Percentiles rank a stretch among this genome's conserved stretches.
Evolutionary conservation across 495 filamentous ascomycete genomes (phyloP).

Genomic region (Durotheca rogersii): DNA sequence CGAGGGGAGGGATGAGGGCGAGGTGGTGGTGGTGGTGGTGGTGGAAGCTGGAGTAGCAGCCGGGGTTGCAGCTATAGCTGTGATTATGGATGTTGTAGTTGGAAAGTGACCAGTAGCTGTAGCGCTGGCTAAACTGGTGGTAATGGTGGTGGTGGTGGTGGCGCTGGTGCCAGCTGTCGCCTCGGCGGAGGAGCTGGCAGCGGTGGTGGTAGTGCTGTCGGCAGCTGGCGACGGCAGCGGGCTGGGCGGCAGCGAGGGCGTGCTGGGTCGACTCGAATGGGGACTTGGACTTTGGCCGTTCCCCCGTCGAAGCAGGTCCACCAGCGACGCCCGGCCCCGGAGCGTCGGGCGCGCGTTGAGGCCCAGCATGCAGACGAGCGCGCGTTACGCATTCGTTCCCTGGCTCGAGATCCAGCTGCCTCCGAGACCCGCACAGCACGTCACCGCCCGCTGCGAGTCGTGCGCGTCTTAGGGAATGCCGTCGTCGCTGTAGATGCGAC

Average conservation of each 20-base stretch:
- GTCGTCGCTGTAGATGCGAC: no score
- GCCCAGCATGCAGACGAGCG: constrained; percentile 56
- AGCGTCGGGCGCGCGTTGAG: constrained; percentile 60
- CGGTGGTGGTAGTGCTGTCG: constrained; percentile 42
- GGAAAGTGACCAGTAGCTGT: no score
- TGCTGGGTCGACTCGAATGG: constrained; percentile 39
- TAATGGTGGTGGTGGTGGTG: constrained; percentile 24
- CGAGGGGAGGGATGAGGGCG: constrained; percentile 25
- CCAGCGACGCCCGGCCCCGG: constrained; percentile 68
- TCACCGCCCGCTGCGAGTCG: no score
- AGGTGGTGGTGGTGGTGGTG: constrained; percentile 34
- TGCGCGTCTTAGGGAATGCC: no score
- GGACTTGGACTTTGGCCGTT: constrained; percentile 30
- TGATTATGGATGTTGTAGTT: constrained; percentile 34
- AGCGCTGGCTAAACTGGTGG: constrained; percentile 16
- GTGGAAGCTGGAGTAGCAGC: constrained; percentile 44
- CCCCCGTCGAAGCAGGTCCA: constrained; percentile 64
- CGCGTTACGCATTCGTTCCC: background rate
- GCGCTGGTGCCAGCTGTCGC: constrained; percentile 8
- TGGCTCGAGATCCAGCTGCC: no score
- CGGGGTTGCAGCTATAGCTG: constrained; percentile 42
- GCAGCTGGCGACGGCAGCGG: constrained; percentile 44
- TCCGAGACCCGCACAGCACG: no score
- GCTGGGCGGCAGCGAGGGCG: constrained; percentile 50
- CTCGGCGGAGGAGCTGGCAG: background rate